Base-by-base conservation (phyloP, 2,329 filamentous ascomycete species). In the Neophaeococcomyces aloes region DNA sequence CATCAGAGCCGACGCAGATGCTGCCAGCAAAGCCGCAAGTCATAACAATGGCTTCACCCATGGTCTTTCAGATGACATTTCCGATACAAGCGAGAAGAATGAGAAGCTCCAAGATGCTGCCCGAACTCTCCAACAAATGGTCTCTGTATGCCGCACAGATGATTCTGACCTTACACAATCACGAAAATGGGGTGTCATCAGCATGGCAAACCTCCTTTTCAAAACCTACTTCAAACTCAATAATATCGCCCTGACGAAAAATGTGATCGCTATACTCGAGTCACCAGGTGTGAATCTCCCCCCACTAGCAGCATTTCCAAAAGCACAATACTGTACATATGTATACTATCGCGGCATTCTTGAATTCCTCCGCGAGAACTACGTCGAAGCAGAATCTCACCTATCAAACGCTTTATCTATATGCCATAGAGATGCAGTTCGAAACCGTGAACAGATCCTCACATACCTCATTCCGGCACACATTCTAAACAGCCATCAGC, bases 141-240 rank as follows among this genome's bases (percentile, higher is more conserved):
- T 96, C 62, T 85, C 84, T 13, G 65, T 94, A 3, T 98, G 91
- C 61, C 71, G 94, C 38, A 86, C 79, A 56, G 91, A 98, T 61
- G 47, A 52, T 14, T 47, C 50, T 13, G 53, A 55, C 18, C 69
- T 95, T 34, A 79, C 87, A 57, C 83, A 94, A 56, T 95, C 89
- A 7, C 79, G 91, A 43, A 98, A 96, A 75, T 98, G 91, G 91
- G 93, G 86, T 5, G 84, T 94, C 37, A 98, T 98, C 68, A 88
- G 87, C 62, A 81, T 89, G 52, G 86, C 88, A 58, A 96, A 94
- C 59, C 74, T 98, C 6, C 72, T 95, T 11, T 98, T 98, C 76
- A 96, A 96, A 66, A 96, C 88, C 1, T 95, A 96, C 63, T 98
- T 98, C 70, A 93, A 75, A 68, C 71, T 96, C 50, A 94, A 94